phyloP scores from a whole-genome alignment of 345 rosid species.

The Boechera stricta region DNA sequence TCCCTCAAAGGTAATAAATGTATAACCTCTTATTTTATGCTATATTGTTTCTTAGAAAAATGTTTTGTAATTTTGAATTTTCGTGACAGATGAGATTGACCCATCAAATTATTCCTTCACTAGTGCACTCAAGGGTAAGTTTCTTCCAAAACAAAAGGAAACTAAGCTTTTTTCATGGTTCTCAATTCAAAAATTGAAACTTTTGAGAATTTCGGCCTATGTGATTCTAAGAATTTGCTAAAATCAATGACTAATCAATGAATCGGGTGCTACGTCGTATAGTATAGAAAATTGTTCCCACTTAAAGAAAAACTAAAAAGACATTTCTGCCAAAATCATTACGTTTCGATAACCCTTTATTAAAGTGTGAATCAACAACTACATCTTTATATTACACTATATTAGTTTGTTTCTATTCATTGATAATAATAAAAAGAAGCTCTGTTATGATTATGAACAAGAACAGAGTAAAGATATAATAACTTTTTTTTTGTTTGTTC shows the following conservation, averaged over 20 bases:
- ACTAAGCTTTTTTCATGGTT: not conserved
- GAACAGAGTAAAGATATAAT: not conserved
- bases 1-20: constrained; percentile 44
- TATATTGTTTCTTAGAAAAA: not conserved
- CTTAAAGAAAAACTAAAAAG: not conserved
- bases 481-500: not conserved
- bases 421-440: not conserved
- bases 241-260: not conserved
- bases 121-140: constrained; percentile 71
- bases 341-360: not conserved
- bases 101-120: constrained; percentile 85
- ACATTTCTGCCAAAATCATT: not conserved
- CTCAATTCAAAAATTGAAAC: not conserved
- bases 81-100: constrained; percentile 71
- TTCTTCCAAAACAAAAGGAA: not conserved
- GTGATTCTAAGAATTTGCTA: not conserved
- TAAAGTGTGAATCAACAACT: not conserved
- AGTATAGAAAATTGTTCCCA: not conserved
- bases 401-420: not conserved
- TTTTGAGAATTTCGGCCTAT: not conserved
- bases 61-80: not conserved
- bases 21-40: not conserved
- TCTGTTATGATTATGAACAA: not conserved
- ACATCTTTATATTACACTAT: not conserved
- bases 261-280: not conserved